phyloP scores from a whole-genome alignment of 495 filamentous ascomycete genomes.

The Melanomma pulvis-pyrius region DNA sequence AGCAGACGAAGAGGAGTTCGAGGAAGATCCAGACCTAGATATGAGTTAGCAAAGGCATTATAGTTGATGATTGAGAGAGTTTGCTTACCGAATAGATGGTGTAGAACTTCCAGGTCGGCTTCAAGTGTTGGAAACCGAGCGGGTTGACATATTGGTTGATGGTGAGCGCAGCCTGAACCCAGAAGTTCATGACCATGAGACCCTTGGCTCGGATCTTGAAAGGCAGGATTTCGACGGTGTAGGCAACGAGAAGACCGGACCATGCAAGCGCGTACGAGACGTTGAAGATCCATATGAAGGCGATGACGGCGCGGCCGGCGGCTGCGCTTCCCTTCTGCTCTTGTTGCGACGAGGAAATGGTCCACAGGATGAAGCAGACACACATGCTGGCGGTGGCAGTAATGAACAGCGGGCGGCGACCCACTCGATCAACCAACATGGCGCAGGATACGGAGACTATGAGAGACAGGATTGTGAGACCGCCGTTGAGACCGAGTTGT shows the following conservation, averaged over 20 bases:
- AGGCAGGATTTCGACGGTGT: conserved; percentile 64
- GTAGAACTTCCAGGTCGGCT: conserved; percentile 42
- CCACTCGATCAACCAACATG: conserved; percentile 34
- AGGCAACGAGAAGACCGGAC: conserved; percentile 59
- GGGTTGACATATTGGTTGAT: conserved; percentile 54
- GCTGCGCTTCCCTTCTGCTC: conserved; percentile 26
- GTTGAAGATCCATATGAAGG: conserved; percentile 43
- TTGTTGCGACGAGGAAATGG: conserved; percentile 38
- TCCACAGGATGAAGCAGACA: conserved; percentile 38
- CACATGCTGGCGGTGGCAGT: conserved; percentile 30
- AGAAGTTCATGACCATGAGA: conserved; percentile 66
- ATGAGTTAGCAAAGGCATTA: background rate
- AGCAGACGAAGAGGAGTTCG: conserved; percentile 55
- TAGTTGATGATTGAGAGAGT: conserved; percentile 6
- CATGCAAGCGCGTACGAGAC: conserved; percentile 40
- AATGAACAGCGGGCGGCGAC: conserved; percentile 38
- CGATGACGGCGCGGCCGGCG: conserved; percentile 36
- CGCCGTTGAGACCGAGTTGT: conserved; percentile 37
- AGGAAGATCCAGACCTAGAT: conserved; percentile 37
- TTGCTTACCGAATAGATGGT: conserved; percentile 40
- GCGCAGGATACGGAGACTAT: conserved; percentile 36
- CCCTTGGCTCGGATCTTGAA: conserved; percentile 72
- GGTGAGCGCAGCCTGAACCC: conserved; percentile 59
- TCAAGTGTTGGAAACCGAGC: conserved; percentile 37
- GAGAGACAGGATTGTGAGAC: conserved; percentile 32